Evolutionary conservation across 176 grass and related monocot genomes (phyloP), one percentile per base, ranked within the genome.

Genomic region (Microstegium vimineum): DNA sequence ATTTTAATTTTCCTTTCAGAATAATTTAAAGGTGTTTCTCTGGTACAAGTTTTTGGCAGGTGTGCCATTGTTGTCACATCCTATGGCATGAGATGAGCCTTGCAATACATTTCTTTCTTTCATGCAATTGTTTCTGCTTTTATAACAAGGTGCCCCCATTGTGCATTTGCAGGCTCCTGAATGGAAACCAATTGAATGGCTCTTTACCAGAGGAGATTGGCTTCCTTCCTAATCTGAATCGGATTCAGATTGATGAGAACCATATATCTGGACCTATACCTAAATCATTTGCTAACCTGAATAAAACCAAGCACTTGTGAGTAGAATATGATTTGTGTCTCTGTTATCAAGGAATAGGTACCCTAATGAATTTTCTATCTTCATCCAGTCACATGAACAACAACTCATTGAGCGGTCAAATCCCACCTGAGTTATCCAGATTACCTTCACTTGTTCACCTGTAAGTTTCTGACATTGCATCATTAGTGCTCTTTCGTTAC

Each of bases 331-430:
- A 15, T 85, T 76, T 80, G 22, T 73, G 30, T 69, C 73, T 52
- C 49, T 81, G 40, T 70, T 73, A 81, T 47, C 4, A 25, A 78
- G 33, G 62, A 41, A 84, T 74, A 69, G 32, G 70, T 61, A 67
- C 78, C 41, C 52, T 89, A 76, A 80, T 31, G 75, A 8, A 1
- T 73, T 81, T 72, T 43, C 59, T 71, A 60, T 69, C 80, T 84
- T 87, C 30, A 25, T 78, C 30, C 88, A 98, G 95, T 83, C 95
- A 98, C 79, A 98, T 98, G 95, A 98, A 98, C 90, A 98, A 98
- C 73, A 98, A 98, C 69, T 98, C 95, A 8, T 90, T 98, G 76
- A 98, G 92, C 71, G 95, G 95, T 66, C 92, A 98, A 84, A 98
- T 98, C 84, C 95, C 95, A 80, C 81, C 70, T 37, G 92, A 98